A percentile compares a stretch with the other conserved stretches of the same genome.
phyloP scores from a whole-genome alignment of 73 alveolate species.

The Paramecium bursaria region DNA sequence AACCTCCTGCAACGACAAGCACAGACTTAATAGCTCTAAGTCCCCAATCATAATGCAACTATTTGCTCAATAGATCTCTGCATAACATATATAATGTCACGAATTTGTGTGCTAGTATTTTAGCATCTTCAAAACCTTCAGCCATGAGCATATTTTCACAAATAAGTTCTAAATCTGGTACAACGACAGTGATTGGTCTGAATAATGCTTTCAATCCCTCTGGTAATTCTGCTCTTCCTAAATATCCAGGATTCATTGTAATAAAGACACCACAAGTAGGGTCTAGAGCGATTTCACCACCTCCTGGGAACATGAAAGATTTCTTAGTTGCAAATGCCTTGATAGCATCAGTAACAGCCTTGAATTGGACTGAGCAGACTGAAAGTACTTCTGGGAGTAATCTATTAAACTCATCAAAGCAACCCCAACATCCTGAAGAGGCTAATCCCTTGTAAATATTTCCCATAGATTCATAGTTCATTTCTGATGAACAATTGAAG shows the following conservation, averaged over 20 bases:
- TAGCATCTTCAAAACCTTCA: conserved; percentile 99
- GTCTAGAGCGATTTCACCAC: conserved; percentile 98
- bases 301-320: conserved; percentile 96
- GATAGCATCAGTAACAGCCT: conserved; percentile 99
- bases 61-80: conserved; percentile 95
- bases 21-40: conserved; percentile 99
- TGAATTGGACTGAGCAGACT: conserved; percentile 99
- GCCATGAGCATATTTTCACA: conserved; percentile 99
- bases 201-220: conserved; percentile 99
- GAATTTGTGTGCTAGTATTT: conserved; percentile 98
- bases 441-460: conserved; percentile 99
- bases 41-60: conserved; percentile 99
- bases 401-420: conserved; percentile 99
- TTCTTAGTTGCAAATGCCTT: conserved; percentile 82
- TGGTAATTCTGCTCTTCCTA: conserved; percentile 99
- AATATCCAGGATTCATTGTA: conserved; percentile 99
- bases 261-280: conserved; percentile 99
- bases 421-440: conserved; percentile 99
- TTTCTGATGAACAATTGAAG: conserved; percentile 99
- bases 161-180: conserved; percentile 99
- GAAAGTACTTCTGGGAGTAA: conserved; percentile 99
- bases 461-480: conserved; percentile 99
- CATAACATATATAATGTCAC: conserved; percentile 98
- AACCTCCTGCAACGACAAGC: conserved; percentile 99
- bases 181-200: conserved; percentile 99